Evolutionary conservation across 148 eudicot species (phyloP), one percentile per base, ranked within the genome.

Genomic region (Pharnaceum exiguum): DNA sequence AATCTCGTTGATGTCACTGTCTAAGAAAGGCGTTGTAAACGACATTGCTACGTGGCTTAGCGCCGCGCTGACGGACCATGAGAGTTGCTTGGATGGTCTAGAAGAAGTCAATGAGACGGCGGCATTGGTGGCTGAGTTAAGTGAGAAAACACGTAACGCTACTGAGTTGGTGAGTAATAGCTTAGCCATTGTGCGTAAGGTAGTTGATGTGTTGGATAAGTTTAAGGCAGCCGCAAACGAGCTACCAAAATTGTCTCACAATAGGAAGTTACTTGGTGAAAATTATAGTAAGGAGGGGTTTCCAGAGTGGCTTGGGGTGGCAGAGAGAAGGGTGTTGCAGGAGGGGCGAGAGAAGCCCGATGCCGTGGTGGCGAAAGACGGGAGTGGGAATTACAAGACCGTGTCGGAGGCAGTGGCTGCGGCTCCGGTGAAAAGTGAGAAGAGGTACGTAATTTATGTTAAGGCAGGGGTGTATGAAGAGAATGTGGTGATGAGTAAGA

Each of bases 341-440:
- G 71, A 17, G 28, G n/a, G 10, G 2, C 49, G n/a, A 3, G 61
- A 51, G 63, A 64, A 3, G 62, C 74, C 94, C 10, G 36, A 80
- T 35, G 76, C 72, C 50, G 77, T 82, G 29, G 94, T 86, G 69
- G 88, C 94, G 23, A 21, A 3, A 37, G 94, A 86, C 50, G 94
- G 94, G 1, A 51, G 46, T 5, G 94, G 93, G 0, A 63, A 86
- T 26, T 65, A 55, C 16, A 65, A 12, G 32, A 79, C 83, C 10
- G 59, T 86, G 1, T 51, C 31, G 0, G 88, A 69, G 46, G 94
- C 94, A 24, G 69, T 86, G 59, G 60, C 21, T 10, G 69, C 18
- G 61, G 73, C 79, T 21, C 76, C 79, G 17, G 72, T 55, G 57
- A 82, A 77, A 69, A 77, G 79, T 17, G 51, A 39, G 17, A 30